Conservation (phyloP, 345 rosid genomes). For the Aquilaria malaccensis region DNA sequence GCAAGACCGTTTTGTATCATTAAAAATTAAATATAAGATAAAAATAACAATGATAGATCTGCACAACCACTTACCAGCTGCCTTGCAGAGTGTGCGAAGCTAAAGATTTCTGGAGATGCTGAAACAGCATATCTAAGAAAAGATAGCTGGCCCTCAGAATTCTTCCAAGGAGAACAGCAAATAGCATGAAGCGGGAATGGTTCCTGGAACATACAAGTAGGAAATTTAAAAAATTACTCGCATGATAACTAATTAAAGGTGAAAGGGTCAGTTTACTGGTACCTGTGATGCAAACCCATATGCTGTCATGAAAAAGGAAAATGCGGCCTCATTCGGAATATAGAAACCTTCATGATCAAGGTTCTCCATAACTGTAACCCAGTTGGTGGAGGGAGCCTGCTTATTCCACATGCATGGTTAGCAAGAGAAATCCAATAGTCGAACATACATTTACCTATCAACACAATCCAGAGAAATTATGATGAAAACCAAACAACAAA, state of each 20-base stretch:
- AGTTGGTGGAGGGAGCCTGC: slow-evolving; percentile 88
- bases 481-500: neutral
- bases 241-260: neutral
- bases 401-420: slow-evolving; percentile 9
- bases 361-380: slow-evolving; percentile 68
- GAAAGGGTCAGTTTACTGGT: slow-evolving; percentile 5
- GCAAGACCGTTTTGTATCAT: slow-evolving; percentile 18
- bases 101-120: slow-evolving; percentile 82
- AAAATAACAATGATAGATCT: slow-evolving; percentile 10
- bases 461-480: too few relatives aligned
- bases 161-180: slow-evolving; percentile 82
- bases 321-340: slow-evolving; percentile 77
- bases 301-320: slow-evolving; percentile 70
- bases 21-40: slow-evolving; percentile 8
- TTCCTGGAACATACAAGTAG: slow-evolving; percentile 46
- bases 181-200: slow-evolving; percentile 86
- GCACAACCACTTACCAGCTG: slow-evolving; percentile 61
- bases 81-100: slow-evolving; percentile 74
- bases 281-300: slow-evolving; percentile 86
- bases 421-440: neutral
- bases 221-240: slow-evolving; percentile 8
- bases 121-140: slow-evolving; percentile 74
- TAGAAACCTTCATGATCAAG: slow-evolving; percentile 86
- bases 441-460: too few relatives aligned
- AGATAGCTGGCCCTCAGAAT: slow-evolving; percentile 79